These are phyloP conservation scores for Solanum medicagineum DNA, from an alignment of 257 asterid genomes.

Conservation along the genomic window DNA sequence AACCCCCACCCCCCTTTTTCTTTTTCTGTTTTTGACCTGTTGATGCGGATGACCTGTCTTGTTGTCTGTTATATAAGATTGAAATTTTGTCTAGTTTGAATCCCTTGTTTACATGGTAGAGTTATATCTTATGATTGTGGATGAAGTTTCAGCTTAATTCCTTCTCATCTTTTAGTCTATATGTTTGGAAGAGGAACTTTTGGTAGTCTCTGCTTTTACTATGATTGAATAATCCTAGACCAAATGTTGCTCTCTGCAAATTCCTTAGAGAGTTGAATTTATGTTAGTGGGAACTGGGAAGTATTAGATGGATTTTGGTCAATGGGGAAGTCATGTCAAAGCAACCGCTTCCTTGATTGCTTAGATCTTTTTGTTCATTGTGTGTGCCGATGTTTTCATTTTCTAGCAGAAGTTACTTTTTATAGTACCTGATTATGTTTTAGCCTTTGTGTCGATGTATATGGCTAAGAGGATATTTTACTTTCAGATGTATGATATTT, in stretches of 20 bases:
- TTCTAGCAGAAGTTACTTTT: not conserved
- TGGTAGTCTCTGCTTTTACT: not conserved
- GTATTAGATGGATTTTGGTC: not conserved
- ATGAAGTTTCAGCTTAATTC: not conserved
- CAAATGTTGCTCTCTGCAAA: not conserved
- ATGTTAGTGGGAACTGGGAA: not conserved
- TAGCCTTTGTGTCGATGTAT: not conserved
- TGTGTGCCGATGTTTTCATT: not conserved
- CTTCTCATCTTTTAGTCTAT: not conserved
- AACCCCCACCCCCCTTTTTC: not conserved
- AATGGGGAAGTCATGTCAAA: not conserved
- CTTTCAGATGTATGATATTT: not conserved
- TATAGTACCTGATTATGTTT: no score
- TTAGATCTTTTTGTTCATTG: not conserved
- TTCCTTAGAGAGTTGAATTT: not conserved
- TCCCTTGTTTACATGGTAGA: not conserved
- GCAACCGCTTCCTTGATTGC: not conserved
- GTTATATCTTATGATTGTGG: not conserved
- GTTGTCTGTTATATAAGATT: not conserved
- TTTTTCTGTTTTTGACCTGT: not conserved
- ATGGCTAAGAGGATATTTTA: not conserved
- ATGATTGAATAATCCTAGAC: not conserved
- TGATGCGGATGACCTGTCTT: not conserved
- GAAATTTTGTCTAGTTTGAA: not conserved
- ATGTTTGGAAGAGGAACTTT: not conserved